Evolutionary conservation across 2,329 filamentous ascomycete species (phyloP), one percentile per base, ranked within the genome.

Genomic region (Arthrocladium fulminans): DNA sequence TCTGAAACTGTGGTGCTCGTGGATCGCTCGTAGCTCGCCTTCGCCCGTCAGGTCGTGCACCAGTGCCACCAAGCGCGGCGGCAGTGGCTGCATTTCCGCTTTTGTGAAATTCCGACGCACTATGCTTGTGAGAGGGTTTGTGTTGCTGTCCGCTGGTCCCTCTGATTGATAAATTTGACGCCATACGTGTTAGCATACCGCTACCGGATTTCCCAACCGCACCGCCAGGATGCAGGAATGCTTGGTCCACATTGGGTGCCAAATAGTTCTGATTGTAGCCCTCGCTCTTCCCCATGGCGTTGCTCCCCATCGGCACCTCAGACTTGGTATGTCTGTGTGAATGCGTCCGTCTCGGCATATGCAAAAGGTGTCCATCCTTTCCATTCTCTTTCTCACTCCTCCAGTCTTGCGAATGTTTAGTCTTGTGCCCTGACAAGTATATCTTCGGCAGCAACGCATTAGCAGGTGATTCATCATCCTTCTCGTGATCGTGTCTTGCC

Each of bases 11-110:
- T 3, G 43, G 43, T 2, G 32, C 8, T 37, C 24, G 29, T 2
- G 43, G 43, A 30, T 45, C 43, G 25, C 43, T 45, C 27, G 43
- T 37, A 8, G 43, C 43, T 23, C 43, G n/a, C 9, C 43, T 10
- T 15, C 30, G 43, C 17, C 23, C 8, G 19, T 37, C 43, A 13
- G 43, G 43, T 25, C 43, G 8, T 35, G 10, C 19, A 22, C 12
- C 27, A 37, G 24, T 15, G 15, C 10, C 19, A 22, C 15, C 12
- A 7, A 24, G n/a, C 3, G 19, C 20, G 4, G n/a, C 43, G n/a
- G 29, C 43, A 10, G 30, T 13, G 13, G 19, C 27, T 19, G 29
- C 15, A 35, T 37, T 3, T 3, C 24, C 22, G 15, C 32, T 22
- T 19, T 38, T 45, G 20, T 45, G 32, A 25, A 23, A 2, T 15